phyloP scores from a whole-genome alignment of 1,284 basidiomycete species.

The Amylostereum chailletii region DNA sequence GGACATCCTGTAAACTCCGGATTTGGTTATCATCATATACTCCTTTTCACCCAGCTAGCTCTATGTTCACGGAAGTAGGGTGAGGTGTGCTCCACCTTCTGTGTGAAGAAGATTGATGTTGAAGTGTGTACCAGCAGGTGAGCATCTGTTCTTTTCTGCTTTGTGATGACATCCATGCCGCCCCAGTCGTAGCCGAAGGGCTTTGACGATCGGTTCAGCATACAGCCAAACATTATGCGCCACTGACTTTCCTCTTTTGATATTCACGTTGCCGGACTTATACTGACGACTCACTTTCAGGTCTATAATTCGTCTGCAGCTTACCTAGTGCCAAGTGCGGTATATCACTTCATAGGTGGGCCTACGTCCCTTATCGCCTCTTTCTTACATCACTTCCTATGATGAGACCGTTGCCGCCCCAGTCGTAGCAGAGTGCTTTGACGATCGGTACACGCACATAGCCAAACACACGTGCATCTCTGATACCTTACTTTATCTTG shows the following conservation, averaged over 20 bases:
- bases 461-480: neutral
- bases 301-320: neutral
- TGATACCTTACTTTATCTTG: neutral
- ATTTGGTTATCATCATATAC: too few species aligned
- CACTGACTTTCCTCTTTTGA: conserved; percentile 15
- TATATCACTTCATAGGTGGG: too few species aligned
- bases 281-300: neutral
- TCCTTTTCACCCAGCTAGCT: too few species aligned
- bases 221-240: conserved; percentile 24
- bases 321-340: too few species aligned
- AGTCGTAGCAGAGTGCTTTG: neutral
- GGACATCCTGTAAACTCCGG: too few species aligned
- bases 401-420: neutral
- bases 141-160: neutral
- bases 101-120: neutral
- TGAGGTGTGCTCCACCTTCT: neutral
- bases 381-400: neutral
- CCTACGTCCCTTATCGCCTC: neutral
- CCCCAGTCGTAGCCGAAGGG: conserved; percentile 23
- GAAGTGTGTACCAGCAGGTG: neutral
- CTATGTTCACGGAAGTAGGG: too few species aligned
- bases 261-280: neutral
- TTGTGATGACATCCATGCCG: conserved; percentile 16
- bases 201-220: conserved; percentile 24
- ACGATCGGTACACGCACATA: neutral